phyloP scores from a whole-genome alignment of 2,329 filamentous ascomycete species.

The Pyricularia sp. region DNA sequence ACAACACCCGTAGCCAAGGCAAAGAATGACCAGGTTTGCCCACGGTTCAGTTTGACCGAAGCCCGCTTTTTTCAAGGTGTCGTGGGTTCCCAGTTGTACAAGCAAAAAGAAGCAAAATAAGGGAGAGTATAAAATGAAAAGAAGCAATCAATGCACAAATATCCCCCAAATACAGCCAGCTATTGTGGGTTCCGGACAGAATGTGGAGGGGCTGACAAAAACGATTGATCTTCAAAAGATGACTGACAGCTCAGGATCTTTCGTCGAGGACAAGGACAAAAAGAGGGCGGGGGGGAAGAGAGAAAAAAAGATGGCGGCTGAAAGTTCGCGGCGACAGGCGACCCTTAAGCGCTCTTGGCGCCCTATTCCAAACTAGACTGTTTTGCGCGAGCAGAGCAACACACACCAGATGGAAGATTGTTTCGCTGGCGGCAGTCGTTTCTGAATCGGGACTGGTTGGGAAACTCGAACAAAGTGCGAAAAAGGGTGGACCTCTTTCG shows the following conservation, averaged over 20 bases:
- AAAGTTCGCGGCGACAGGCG: background rate
- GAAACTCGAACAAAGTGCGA: background rate
- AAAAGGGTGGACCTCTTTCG: background rate
- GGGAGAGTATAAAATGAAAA: background rate
- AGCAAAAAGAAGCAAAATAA: background rate
- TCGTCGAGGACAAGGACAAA: background rate
- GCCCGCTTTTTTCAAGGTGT: background rate
- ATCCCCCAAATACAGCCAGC: background rate
- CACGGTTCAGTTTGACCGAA: background rate
- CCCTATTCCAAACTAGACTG: background rate
- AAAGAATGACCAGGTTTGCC: background rate
- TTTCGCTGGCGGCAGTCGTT: background rate
- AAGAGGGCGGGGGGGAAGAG: background rate
- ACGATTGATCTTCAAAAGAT: background rate
- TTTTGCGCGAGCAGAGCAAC: background rate
- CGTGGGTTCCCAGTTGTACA: background rate
- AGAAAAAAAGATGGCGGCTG: constrained; percentile 2
- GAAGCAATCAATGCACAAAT: background rate
- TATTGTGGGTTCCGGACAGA: background rate
- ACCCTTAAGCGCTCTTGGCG: constrained; percentile 2
- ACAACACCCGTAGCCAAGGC: background rate
- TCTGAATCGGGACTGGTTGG: background rate
- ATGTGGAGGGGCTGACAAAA: background rate
- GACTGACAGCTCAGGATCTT: background rate
- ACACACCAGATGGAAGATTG: background rate